Evolutionary conservation across 331 rosid species (phyloP).

Genomic region (Saraca asoca): DNA sequence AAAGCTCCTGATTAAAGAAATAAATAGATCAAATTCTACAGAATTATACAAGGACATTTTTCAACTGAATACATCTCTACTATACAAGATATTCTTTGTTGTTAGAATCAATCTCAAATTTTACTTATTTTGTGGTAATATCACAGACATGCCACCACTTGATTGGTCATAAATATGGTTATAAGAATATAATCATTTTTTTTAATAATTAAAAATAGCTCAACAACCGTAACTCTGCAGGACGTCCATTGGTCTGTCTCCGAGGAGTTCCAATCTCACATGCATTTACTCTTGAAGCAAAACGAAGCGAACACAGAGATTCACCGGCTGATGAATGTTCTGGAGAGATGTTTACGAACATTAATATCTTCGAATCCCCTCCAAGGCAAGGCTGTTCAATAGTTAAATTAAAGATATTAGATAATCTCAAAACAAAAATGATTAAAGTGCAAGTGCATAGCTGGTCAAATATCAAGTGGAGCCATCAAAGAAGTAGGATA

Average conservation of each 20-base stretch:
- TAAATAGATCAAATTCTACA: constrained; percentile 27
- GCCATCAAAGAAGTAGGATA: no score
- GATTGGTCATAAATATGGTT: constrained; percentile 34
- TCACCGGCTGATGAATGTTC: constrained; percentile 74
- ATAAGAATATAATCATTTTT: constrained; percentile 31
- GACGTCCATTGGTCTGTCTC: constrained; percentile 66
- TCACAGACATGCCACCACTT: constrained; percentile 23
- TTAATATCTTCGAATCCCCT: constrained; percentile 89
- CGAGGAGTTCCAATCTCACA: constrained; percentile 95
- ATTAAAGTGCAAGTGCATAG: no score
- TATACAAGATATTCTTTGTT: constrained; percentile 58
- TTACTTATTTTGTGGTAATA: constrained; percentile 30
- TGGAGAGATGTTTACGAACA: constrained; percentile 91
- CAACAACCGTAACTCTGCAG: constrained; percentile 56
- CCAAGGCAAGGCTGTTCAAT: constrained; percentile 93
- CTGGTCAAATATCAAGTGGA: no score
- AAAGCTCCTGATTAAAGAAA: not conserved
- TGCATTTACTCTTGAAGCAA: constrained; percentile 89
- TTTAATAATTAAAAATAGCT: constrained; percentile 55
- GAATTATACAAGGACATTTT: constrained; percentile 11
- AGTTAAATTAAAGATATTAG: constrained; percentile 32
- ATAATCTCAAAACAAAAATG: not conserved
- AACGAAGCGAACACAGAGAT: constrained; percentile 90
- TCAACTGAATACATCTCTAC: constrained; percentile 42
- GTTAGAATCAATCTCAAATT: constrained; percentile 66